Base-by-base conservation (phyloP, 805 yeast species). In the Maudiozyma serrabonitensis region DNA sequence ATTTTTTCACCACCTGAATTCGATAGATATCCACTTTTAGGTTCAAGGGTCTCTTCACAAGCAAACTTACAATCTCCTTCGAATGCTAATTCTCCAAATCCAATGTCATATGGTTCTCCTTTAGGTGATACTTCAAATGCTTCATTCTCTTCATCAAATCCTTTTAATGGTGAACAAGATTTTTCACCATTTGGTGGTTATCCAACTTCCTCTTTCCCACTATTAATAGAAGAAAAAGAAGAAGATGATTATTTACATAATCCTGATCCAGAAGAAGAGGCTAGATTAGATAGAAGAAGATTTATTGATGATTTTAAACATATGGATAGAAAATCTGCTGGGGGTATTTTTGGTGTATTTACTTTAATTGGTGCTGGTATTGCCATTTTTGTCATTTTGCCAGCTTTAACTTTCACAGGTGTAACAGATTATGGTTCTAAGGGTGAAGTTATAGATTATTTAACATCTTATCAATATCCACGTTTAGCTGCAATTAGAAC, bases 131-230 rank as follows among this genome's bases (percentile, higher is more conserved):
- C 38, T 13, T 34, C 51, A 32, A 49, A 56, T 1, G 72, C 75
- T 48, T 59, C 67, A 2, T 61, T 70, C 9, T 55, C 63, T 3
- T 54, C 62, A 6, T 60, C 68, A 6, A 59, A 60, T 34, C 50
- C 56, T 7, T 59, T 47, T 37, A 35, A 46, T 16, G 48, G 63
- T 4, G 81, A 75, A 59, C 76, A 81, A 19, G 93, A 84, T 60
- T 81, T 82, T 55, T 80, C 86, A 45, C 99, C 98, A 2, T 91
- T 91, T 69, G 99, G 98, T 46, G 98, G 98, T 12, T 91, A 87
- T 66, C 98, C 98, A 0, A 95, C 95, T 6, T 75, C 89, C n/a
- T 81, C 88, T 5, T 91, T 91, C 70, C 98, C 99, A 1, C 71
- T 91, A 50, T 83, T 79, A 58, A 80, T 91, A 53, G 96, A 91